phyloP scores from a whole-genome alignment of 2,329 filamentous ascomycete genomes.

The Fusarium pseudoanthophilum region DNA sequence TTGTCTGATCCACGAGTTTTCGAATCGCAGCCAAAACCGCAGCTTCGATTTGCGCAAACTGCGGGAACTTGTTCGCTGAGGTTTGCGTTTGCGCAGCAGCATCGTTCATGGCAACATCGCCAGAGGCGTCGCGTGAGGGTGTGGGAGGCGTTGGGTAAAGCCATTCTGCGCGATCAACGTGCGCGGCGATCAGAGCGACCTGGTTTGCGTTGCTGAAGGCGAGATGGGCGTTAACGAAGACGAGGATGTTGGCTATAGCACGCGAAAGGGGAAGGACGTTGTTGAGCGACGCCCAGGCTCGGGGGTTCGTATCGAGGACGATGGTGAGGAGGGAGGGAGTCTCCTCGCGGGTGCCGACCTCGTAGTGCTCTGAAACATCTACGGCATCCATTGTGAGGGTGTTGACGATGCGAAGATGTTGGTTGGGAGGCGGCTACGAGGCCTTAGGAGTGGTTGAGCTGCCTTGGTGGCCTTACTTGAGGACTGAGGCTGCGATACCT shows the following conservation, averaged over 20 bases:
- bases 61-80: constrained; percentile 89
- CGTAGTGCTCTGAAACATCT: constrained; percentile 71
- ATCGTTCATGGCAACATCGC: constrained; percentile 69
- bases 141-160: constrained; percentile 75
- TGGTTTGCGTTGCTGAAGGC: constrained; percentile 94
- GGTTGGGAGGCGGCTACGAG: constrained; percentile 47
- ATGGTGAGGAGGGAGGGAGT: constrained; percentile 87
- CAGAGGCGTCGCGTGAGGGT: constrained; percentile 49
- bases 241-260: constrained; percentile 86
- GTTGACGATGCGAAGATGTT: constrained; percentile 34
- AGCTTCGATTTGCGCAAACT: constrained; percentile 87
- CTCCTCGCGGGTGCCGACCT: constrained; percentile 64
- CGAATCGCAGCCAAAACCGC: constrained; percentile 80
- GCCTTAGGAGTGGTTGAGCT: constrained; percentile 24
- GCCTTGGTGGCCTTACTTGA: background rate
- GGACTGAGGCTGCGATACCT: background rate
- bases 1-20: constrained; percentile 77
- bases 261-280: constrained; percentile 81
- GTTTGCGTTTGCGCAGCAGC: constrained; percentile 47
- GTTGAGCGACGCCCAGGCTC: constrained; percentile 86
- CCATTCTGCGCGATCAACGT: constrained; percentile 87
- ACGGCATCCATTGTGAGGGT: constrained; percentile 60
- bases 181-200: constrained; percentile 90
- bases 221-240: constrained; percentile 97
- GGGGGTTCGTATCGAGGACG: constrained; percentile 95